phyloP scores from a whole-genome alignment of 2,329 filamentous ascomycete genomes.

The Alternaria rosae region DNA sequence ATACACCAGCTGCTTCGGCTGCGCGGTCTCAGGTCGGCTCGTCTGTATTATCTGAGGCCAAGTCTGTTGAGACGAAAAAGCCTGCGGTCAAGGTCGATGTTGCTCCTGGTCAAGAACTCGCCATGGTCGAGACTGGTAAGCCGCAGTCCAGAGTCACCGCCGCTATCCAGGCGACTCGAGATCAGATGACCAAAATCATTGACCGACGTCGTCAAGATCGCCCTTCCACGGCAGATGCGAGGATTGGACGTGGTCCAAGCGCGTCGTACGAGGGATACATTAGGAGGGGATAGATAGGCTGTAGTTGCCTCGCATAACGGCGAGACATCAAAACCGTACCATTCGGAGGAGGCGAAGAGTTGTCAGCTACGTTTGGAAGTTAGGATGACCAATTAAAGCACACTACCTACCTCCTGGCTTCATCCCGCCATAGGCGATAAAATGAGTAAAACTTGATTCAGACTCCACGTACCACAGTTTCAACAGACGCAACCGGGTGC shows the following conservation, averaged over 20 bases:
- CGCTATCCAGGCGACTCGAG: neutral
- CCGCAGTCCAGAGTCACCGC: neutral
- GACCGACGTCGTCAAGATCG: neutral
- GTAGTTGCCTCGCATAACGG: neutral
- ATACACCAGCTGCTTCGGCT: too few species aligned
- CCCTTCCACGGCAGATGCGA: neutral
- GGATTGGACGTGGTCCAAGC: neutral
- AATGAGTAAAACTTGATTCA: neutral
- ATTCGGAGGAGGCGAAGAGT: neutral
- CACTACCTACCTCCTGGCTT: neutral
- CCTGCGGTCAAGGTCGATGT: neutral
- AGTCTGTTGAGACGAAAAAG: neutral
- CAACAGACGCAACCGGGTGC: neutral
- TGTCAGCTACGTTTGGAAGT: neutral
- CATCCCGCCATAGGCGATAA: neutral
- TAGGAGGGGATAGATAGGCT: neutral
- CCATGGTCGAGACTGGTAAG: neutral
- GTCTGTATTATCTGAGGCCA: too few species aligned
- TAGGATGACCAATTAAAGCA: neutral
- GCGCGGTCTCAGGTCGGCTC: too few species aligned
- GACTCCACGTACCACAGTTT: neutral
- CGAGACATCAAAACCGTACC: neutral
- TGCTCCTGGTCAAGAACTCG: fast-evolving
- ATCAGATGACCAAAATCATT: neutral
- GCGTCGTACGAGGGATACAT: neutral